phyloP scores from a whole-genome alignment of 148 eudicot genomes.

The Silene conica region DNA sequence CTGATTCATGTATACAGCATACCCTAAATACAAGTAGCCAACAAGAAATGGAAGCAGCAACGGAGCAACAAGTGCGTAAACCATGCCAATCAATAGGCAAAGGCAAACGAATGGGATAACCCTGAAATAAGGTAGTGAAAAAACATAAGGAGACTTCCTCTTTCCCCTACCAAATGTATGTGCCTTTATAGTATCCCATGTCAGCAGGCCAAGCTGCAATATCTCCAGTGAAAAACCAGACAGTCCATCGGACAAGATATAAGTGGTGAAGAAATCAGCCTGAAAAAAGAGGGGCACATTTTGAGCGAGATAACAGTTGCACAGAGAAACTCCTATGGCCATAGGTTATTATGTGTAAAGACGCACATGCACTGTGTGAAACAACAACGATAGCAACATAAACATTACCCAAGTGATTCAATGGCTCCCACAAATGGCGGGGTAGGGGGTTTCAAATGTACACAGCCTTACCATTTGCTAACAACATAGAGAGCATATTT shows the following conservation, averaged over 20 bases:
- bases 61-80: slow-evolving; percentile 83
- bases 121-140: slow-evolving; percentile 69
- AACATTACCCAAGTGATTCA: background rate
- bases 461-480: background rate
- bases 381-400: background rate
- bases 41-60: slow-evolving; percentile 84
- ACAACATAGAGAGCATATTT: background rate
- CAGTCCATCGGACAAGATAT: slow-evolving; percentile 83
- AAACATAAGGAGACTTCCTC: slow-evolving; percentile 57
- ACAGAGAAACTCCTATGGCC: background rate
- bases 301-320: background rate
- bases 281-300: slow-evolving; percentile 29
- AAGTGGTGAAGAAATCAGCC: slow-evolving; percentile 94
- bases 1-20: slow-evolving; percentile 83
- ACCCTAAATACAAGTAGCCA: slow-evolving; percentile 79
- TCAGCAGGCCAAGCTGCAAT: slow-evolving; percentile 77
- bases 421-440: background rate
- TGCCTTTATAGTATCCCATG: slow-evolving; percentile 53
- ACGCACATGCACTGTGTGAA: background rate
- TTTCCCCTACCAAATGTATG: slow-evolving; percentile 60
- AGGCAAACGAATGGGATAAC: slow-evolving; percentile 65
- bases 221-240: slow-evolving; percentile 83
- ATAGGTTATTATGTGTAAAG: background rate
- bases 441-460: background rate
- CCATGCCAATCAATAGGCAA: slow-evolving; percentile 69